Evolutionary conservation across 306 rosid genomes (phyloP), one percentile per base, ranked within the genome.

Genomic region (Pyrus bretschneideri): DNA sequence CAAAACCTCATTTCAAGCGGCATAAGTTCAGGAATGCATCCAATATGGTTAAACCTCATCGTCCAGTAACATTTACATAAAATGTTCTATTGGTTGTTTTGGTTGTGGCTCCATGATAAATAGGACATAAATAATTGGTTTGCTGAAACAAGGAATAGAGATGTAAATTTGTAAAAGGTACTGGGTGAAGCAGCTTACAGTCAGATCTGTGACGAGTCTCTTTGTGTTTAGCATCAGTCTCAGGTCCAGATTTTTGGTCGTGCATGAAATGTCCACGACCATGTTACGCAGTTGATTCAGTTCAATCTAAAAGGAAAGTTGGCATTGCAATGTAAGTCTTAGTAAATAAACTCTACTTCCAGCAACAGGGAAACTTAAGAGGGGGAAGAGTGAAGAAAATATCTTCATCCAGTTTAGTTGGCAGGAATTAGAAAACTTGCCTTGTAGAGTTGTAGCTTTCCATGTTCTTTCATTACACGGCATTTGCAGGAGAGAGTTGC

Each of bases 231-330:
- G 57, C 86, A 82, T 74, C 68, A 89, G 70, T 66, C 93, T 87
- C 75, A 89, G 71, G 78, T 87, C 93, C 78, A 80, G 44, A 52
- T 80, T 80, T 83, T 82, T 81, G n/a, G 44, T 58, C 44, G 74
- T 73, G 82, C 86, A 86, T 9, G 90, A 87, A 21, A 87, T 67
- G 80, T 85, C 86, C 9, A 38, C 46, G 22, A 85, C 83, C 91
- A 89, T 68, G 68, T 71, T 69, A 25, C 88, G 89, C 19, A 76
- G 35, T 44, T 35, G 82, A 23, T 82, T 76, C 19, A 82, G 84
- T 59, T 85, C 80, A 42, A 82, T 64, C 93, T 89, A 51, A 25
- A 25, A 60, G 35, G 42, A 49, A 74, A 68, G 44, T 44, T 40
- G 27, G 58, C 33, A 30, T 35, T 52, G 13, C 62, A 13, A 44